phyloP scores from a whole-genome alignment of 1,284 basidiomycete genomes.

The Rhizoctonia solani region DNA sequence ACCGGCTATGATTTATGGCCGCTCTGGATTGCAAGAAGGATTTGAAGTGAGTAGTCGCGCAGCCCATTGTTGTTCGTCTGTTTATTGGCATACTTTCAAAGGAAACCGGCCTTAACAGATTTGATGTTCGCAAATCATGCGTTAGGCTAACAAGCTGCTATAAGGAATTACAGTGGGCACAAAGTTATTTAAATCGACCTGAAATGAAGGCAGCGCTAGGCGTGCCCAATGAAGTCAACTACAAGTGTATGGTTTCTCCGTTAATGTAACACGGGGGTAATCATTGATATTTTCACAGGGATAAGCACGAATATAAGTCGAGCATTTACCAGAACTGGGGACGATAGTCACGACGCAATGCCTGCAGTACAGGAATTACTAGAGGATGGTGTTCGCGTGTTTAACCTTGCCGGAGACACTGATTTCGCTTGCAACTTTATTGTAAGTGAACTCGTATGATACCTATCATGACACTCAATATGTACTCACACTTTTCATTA shows the following conservation, averaged over 20 bases:
- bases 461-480: background rate
- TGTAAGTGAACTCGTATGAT: background rate
- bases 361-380: background rate
- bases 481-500: too few species aligned
- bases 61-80: background rate
- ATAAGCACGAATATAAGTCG: constrained; percentile 1
- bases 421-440: constrained; percentile 27
- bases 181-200: constrained; percentile 17
- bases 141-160: background rate
- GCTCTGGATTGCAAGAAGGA: background rate
- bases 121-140: constrained; percentile 22
- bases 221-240: background rate
- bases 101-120: constrained; percentile 3
- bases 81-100: background rate
- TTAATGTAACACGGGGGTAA: background rate
- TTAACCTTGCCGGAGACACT: constrained; percentile 17
- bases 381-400: background rate
- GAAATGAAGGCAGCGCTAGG: constrained; percentile 13
- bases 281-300: background rate
- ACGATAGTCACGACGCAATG: background rate
- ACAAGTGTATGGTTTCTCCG: background rate
- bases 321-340: constrained; percentile 9
- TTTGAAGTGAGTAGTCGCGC: constrained; percentile 7
- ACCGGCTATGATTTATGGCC: constrained; percentile 18
- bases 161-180: constrained; percentile 14